Conservation (phyloP, 371 early-diverging fungal genomes). For the Massospora cicadina region DNA sequence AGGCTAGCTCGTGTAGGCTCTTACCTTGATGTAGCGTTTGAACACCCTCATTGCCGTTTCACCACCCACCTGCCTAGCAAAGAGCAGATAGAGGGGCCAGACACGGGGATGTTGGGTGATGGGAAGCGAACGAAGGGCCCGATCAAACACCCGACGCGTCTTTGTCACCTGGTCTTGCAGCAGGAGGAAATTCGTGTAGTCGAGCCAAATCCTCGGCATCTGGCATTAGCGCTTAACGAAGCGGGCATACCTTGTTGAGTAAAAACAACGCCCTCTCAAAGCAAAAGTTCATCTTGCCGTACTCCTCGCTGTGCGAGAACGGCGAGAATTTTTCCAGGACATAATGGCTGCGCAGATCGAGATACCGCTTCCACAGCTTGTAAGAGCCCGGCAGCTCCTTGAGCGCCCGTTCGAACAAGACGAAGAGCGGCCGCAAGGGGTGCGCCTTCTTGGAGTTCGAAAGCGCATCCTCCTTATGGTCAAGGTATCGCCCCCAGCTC, state of each 20-base stretch:
- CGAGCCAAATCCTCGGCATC: conserved; percentile 74
- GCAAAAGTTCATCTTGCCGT: conserved; percentile 40
- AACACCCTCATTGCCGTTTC: conserved; percentile 65
- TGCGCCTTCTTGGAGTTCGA: conserved; percentile 10
- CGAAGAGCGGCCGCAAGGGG: conserved; percentile 24
- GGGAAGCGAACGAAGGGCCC: conserved; percentile 75
- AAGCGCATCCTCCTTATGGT: conserved; percentile 47
- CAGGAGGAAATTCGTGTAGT: conserved; percentile 49
- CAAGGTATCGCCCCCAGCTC: conserved; percentile 78
- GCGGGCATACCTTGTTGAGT: conserved; percentile 55
- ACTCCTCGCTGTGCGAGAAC: conserved; percentile 29
- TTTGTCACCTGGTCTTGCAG: conserved; percentile 50
- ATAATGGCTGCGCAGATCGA: conserved; percentile 45
- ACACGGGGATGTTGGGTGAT: conserved; percentile 81
- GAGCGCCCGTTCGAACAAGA: conserved; percentile 77
- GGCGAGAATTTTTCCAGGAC: conserved; percentile 28
- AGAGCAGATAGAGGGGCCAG: conserved; percentile 73
- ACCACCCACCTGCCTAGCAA: conserved; percentile 61
- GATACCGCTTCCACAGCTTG: conserved; percentile 85
- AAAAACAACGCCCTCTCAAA: conserved; percentile 75
- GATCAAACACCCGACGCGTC: conserved; percentile 74
- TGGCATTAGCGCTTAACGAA: conserved; percentile 14
- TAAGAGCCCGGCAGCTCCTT: conserved; percentile 79
- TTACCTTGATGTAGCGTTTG: conserved; percentile 63
- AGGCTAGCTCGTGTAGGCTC: not conserved